Base-by-base conservation (phyloP, 768 basidiomycete species). In the Boletus insuetus region DNA sequence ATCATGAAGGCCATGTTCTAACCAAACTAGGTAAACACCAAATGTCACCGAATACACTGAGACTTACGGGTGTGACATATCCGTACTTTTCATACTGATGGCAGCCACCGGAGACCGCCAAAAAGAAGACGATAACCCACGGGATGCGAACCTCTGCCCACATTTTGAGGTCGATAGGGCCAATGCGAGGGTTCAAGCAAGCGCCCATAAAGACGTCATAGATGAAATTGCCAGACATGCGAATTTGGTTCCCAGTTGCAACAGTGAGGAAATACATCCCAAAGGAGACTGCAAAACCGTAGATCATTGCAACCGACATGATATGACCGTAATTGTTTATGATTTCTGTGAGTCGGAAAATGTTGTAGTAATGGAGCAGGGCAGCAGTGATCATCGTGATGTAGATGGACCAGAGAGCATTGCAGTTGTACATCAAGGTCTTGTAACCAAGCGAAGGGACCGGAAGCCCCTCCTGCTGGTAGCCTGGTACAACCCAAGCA, bases 161-260 rank as follows among this genome's bases (percentile, higher is more conserved):
- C 95, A 98, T 98, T 75, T 99, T 99, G 66, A 99, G 76, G 73
- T 98, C 96, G 58, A 99, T 82, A 19, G 81, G 78, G 8, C 94
- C 94, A 57, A 99, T 80, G 55, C 96, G 85, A 8, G 97, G 97
- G 75, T 98, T 99, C 59, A 99, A 78, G 49, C 82, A 82, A 39
- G 94, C 94, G 43, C 96, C 96, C 95, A 98, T 97, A 75, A 95
- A 97, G 56, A 93, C 86, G 62, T 97, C 94, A 68, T 98, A 99
- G 64, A 95, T 80, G 73, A 90, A 83, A 75, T 84, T 95, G 43
- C 92, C 94, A n/a, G 89, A 93, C 90, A 97, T 96, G 58, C 97
- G 83, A 47, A 96, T 86, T 58, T 87, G 82, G 63, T 86, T 86
- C 3, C 91, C 89, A 37, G 87, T 87, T 13, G 79, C 76, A 58